Conservation (phyloP, 2,329 filamentous ascomycete genomes). For the Penicillium brasilianum region DNA sequence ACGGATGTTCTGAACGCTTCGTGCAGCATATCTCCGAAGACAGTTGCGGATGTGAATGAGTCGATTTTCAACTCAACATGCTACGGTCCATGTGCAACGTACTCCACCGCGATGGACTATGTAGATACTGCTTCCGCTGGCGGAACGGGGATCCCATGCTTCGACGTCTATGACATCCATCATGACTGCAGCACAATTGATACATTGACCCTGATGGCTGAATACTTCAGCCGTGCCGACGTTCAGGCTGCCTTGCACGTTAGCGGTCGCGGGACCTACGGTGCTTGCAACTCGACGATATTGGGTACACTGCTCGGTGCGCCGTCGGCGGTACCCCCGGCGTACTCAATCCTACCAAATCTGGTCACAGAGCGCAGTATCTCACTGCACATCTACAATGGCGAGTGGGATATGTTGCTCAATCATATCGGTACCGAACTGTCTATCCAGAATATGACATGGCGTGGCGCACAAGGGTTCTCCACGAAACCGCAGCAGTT, state of each 20-base stretch:
- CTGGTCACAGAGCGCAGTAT: constrained; percentile 40
- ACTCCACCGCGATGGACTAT: constrained; percentile 42
- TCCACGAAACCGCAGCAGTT: constrained; percentile 28
- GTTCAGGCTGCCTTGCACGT: constrained; percentile 42
- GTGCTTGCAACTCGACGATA: constrained; percentile 40
- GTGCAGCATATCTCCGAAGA: constrained; percentile 36
- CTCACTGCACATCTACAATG: constrained; percentile 44
- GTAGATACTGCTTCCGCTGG: constrained; percentile 25
- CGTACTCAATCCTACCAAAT: constrained; percentile 40
- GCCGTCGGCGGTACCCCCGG: constrained; percentile 34
- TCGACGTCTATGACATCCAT: constrained; percentile 42
- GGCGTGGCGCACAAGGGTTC: constrained; percentile 45
- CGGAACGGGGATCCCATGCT: constrained; percentile 31
- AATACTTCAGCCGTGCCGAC: constrained; percentile 42
- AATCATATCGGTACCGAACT: constrained; percentile 46
- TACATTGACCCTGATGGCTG: constrained; percentile 29
- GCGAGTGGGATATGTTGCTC: constrained; percentile 46
- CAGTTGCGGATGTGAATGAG: constrained; percentile 28
- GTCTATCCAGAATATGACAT: constrained; percentile 49
- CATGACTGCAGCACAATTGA: constrained; percentile 38
- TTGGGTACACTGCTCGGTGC: constrained; percentile 31
- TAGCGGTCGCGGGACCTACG: constrained; percentile 26
- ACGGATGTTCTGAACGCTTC: constrained; percentile 20
- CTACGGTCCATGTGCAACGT: constrained; percentile 44
- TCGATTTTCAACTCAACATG: constrained; percentile 44